Conservation (phyloP, 108 stramenopile species). For the Asterionellopsis glacialis region DNA sequence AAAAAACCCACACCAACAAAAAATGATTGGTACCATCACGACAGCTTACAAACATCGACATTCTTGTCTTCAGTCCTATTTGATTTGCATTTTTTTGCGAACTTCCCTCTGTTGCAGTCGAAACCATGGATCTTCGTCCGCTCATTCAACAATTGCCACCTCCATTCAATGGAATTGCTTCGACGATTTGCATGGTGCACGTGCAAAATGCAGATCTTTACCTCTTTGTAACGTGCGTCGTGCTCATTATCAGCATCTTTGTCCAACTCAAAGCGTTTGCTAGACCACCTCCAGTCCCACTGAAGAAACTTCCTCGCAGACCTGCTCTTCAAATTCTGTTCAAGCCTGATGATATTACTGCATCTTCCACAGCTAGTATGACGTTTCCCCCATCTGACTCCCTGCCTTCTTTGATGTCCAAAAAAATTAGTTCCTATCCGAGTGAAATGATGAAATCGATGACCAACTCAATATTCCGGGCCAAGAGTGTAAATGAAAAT, state of each 20-base stretch:
- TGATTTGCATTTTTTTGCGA: background rate
- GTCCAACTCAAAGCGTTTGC: slow-evolving; percentile 35
- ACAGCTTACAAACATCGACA: too few species aligned
- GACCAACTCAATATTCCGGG: background rate
- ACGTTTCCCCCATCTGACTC: background rate
- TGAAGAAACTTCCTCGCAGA: slow-evolving; percentile 56
- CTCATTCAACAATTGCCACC: slow-evolving; percentile 8
- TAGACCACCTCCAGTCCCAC: slow-evolving; percentile 62
- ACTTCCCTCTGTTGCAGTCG: background rate
- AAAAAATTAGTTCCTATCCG: background rate
- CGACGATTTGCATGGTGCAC: slow-evolving; percentile 14
- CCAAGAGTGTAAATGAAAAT: background rate
- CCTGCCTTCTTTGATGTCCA: background rate
- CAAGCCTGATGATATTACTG: slow-evolving; percentile 66
- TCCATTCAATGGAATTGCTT: slow-evolving; percentile 13
- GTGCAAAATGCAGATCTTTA: slow-evolving; percentile 14
- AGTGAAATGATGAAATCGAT: slow-evolving; percentile 3
- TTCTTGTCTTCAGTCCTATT: too few species aligned
- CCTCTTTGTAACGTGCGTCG: slow-evolving; percentile 2
- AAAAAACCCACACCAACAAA: too few species aligned
- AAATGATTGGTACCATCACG: too few species aligned
- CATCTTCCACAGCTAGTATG: slow-evolving; percentile 8
- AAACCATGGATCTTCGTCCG: background rate
- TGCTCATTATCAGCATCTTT: slow-evolving; percentile 3
- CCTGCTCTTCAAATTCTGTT: slow-evolving; percentile 74